Base-by-base conservation (phyloP, 805 yeast species). In the Dipodascus albidus region DNA sequence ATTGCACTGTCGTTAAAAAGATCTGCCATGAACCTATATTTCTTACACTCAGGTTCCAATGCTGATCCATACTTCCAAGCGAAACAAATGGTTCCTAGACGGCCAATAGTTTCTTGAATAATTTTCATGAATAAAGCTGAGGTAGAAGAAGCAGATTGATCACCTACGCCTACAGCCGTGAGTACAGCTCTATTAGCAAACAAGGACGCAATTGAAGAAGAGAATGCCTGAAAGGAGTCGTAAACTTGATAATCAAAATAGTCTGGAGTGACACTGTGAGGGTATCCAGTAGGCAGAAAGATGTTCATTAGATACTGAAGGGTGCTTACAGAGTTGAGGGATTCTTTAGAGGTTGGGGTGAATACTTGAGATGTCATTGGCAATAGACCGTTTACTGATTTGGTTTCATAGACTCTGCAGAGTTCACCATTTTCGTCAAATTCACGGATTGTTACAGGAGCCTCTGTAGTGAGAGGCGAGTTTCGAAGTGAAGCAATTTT, bases 201-300 rank as follows among this genome's bases (percentile, higher is more conserved):
- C 44, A 67, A 55, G 17, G 56, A 51, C 3, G 70, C 68, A 41
- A 67, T 67, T 4, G 71, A 63, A 50, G 61, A 54, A 15, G 68
- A 62, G 52, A 67, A 67, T 14, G 71, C 71, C 55, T 67, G 71
- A 31, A 68, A 54, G 21, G 72, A 67, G 57, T 67, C 71, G 52
- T 57, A 67, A n/a, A 65, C 63, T 57, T 67, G 71, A 52, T 67
- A 67, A 48, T 62, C 62, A 20, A 62, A 55, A 50, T 67, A 67
- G 51, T 67, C 71, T 1, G 62, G 31, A 9, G 57, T 54, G 27
- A 67, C 71, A 42, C 67, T 59, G 44, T 62, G 58, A 9, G 71
- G 71, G 52, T 65, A 67, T 14, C 71, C 71, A 3, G 70, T 64
- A 20, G 71, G 71, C 50, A 67, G 58, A 53, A 67, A 67, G 42